phyloP scores from a whole-genome alignment of 495 filamentous ascomycete species.

The Penicillium lagena region DNA sequence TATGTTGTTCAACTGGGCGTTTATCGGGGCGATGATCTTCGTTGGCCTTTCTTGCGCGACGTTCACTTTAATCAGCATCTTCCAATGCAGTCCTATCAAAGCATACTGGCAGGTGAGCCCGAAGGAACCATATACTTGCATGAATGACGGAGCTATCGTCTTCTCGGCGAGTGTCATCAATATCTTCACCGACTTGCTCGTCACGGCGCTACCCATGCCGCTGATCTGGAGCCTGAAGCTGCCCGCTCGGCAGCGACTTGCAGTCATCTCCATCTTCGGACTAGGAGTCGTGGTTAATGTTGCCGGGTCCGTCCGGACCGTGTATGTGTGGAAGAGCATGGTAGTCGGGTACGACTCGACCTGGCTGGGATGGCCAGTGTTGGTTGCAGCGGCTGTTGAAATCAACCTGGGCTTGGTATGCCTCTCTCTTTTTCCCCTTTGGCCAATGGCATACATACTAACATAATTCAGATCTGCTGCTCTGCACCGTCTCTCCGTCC shows the following conservation, averaged over 20 bases:
- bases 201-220: slow-evolving; percentile 54
- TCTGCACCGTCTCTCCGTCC: slow-evolving; percentile 50
- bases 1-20: slow-evolving; percentile 27
- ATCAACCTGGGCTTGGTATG: slow-evolving; percentile 56
- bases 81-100: slow-evolving; percentile 50
- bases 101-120: slow-evolving; percentile 46
- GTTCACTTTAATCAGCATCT: slow-evolving; percentile 46
- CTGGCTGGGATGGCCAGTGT: slow-evolving; percentile 48
- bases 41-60: slow-evolving; percentile 34
- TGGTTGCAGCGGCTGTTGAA: slow-evolving; percentile 48
- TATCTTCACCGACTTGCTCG: slow-evolving; percentile 51
- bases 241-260: slow-evolving; percentile 45
- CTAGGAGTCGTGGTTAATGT: slow-evolving; percentile 52
- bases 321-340: slow-evolving; percentile 44
- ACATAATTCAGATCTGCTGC: slow-evolving; percentile 41
- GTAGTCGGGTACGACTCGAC: slow-evolving; percentile 44
- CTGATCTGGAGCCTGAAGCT: slow-evolving; percentile 50
- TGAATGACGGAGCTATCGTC: slow-evolving; percentile 43
- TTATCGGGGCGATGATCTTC: slow-evolving; percentile 40
- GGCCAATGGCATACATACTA: background rate
- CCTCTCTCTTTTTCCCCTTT: background rate
- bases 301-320: slow-evolving; percentile 49
- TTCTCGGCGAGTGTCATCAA: slow-evolving; percentile 53
- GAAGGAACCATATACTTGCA: slow-evolving; percentile 32
- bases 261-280: slow-evolving; percentile 52